Percentiles rank a stretch among this genome's conserved stretches.
Evolutionary conservation across 148 eudicot species (phyloP).

Genomic region (Heliamphora exappendiculata): DNA sequence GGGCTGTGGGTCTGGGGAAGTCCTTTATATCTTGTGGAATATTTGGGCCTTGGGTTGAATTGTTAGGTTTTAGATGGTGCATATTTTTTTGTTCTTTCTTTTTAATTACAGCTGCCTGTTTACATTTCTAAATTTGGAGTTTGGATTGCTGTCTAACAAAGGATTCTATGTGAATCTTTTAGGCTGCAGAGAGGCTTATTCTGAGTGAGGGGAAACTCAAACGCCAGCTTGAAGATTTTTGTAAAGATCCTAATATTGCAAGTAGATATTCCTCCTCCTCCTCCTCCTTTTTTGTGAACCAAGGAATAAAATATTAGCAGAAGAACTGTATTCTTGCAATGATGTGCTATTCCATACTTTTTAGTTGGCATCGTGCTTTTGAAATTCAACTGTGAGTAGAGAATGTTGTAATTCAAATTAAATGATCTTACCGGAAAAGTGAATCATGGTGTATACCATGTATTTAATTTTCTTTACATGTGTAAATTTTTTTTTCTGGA

Average conservation of each 20-base stretch:
- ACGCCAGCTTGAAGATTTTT: slow-evolving; percentile 59
- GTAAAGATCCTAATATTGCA: slow-evolving; percentile 67
- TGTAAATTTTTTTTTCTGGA: no score
- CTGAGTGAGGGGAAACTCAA: slow-evolving; percentile 72
- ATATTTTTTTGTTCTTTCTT: not conserved
- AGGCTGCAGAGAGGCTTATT: slow-evolving; percentile 90
- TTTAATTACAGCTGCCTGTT: not conserved
- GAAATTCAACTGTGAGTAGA: no score
- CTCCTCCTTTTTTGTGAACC: not conserved
- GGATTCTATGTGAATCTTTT: slow-evolving; percentile 11
- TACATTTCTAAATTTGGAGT: not conserved
- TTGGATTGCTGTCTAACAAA: not conserved
- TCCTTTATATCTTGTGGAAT: not conserved
- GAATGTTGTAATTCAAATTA: no score
- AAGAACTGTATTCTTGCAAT: not conserved
- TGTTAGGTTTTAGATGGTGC: not conserved
- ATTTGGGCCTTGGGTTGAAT: not conserved
- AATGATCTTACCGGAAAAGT: no score
- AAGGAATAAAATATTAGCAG: not conserved
- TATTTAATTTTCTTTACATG: no score
- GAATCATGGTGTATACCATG: no score
- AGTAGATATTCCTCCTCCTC: slow-evolving; percentile 33
- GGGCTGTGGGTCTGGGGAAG: not conserved
- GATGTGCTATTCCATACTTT: not conserved
- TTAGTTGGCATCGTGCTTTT: not conserved